Base-by-base conservation (phyloP, 768 basidiomycete genomes). In the Pisolithus sp. region DNA sequence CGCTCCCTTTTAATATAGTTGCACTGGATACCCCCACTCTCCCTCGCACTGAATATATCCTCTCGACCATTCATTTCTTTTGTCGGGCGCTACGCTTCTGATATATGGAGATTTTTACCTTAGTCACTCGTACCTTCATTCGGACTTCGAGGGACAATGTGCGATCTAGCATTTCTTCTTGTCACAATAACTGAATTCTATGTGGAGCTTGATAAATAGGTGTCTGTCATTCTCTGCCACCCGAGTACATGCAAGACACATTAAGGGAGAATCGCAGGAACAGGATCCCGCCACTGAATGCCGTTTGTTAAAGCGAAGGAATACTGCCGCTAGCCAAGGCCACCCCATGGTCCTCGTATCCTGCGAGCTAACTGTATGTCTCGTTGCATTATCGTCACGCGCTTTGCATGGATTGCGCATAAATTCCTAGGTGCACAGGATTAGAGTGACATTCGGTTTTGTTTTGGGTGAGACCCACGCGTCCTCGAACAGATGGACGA, bases 401-500 rank as follows among this genome's bases (percentile, higher is more conserved):
- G 86, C 70, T 95, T 97, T 15, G 95, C 95, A 62, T 98, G 95
- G 58, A 99, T 89, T 6, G 95, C 94, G 63, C 96, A 99, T 31
- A 96, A 74, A 67, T 97, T 96, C 40, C 93, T 96, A 55, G 20
- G 54, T 47, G 13, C 43, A n/a, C 20, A 44, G 37, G 20, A 23
- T 59, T 40, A 54, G 42, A 18, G 26, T 38, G 20, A 53, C 23
- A 28, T 18, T 4, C 36, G 2, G 21, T 23, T 7, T n/a, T 17
- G 28, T 20, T 8, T 1, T 24, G 21, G 13, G 28, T 18, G 44
- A 48, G 30, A 89, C 93, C 74, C 68, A 97, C 91, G 95, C 93
- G 71, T 99, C 96, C 71, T 99, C 96, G 57, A 99, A 98, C 41
- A 98, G 71, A 71, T 98, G 94, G 18, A 99, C 91, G 17, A 98